phyloP scores from a whole-genome alignment of 352 stramenopile species.

The Pythium aristosporum region DNA sequence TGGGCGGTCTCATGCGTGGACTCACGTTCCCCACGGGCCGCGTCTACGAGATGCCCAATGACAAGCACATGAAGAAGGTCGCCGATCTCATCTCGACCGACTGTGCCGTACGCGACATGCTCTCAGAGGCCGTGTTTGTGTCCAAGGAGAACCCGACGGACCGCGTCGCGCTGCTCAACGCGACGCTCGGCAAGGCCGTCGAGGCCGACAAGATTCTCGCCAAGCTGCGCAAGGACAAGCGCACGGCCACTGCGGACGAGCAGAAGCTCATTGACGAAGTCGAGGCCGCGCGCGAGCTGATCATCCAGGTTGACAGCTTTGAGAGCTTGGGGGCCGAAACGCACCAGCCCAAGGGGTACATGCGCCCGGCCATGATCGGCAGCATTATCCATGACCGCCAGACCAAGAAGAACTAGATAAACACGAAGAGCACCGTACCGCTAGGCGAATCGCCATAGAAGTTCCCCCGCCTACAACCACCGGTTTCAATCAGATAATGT shows the following conservation, averaged over 20 bases:
- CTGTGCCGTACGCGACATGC: conserved; percentile 61
- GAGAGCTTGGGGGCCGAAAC: conserved; percentile 85
- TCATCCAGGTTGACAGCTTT: conserved; percentile 97
- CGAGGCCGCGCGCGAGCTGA: conserved; percentile 93
- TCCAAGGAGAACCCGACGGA: conserved; percentile 55
- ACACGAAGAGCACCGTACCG: not conserved
- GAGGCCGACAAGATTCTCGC: conserved; percentile 93
- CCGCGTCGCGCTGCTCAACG: conserved; percentile 73
- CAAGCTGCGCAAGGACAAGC: conserved; percentile 93
- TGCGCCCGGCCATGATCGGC: conserved; percentile 83
- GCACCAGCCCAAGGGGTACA: conserved; percentile 80
- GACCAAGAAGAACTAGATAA: conserved; percentile 29
- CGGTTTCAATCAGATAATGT: no score
- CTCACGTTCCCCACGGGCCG: conserved; percentile 95
- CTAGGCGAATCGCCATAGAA: not conserved
- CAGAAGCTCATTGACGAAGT: conserved; percentile 94
- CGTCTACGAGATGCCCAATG: conserved; percentile 89
- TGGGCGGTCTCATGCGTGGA: conserved; percentile 92
- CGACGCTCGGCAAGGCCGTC: conserved; percentile 80
- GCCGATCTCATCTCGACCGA: conserved; percentile 72
- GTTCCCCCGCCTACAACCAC: no score
- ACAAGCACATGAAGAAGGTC: conserved; percentile 82
- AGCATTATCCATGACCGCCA: conserved; percentile 37
- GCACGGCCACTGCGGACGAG: conserved; percentile 91
- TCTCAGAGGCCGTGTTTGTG: conserved; percentile 77